phyloP scores from a whole-genome alignment of 2,329 filamentous ascomycete species.

The Lasiodiplodia sp. region DNA sequence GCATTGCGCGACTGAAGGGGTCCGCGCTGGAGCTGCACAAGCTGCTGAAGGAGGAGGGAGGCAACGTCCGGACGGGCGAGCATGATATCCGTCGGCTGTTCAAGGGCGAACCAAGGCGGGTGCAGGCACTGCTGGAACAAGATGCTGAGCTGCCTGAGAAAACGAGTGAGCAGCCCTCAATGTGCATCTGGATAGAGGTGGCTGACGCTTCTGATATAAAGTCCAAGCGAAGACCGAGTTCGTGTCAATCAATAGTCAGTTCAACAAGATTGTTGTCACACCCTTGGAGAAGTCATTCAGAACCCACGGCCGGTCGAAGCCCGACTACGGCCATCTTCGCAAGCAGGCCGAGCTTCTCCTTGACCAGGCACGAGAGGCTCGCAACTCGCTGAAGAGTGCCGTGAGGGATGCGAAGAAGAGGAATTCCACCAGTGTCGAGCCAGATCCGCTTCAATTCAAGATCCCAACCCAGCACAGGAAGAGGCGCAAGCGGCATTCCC shows the following conservation, averaged over 20 bases:
- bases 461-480: not conserved
- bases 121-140: not conserved
- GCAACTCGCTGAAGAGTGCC: slow-evolving; percentile 14
- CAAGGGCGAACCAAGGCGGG: not conserved
- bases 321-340: slow-evolving; percentile 13
- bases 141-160: slow-evolving; percentile 8
- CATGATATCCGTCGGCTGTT: not conserved
- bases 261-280: slow-evolving; percentile 8
- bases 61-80: slow-evolving; percentile 1
- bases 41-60: slow-evolving; percentile 8
- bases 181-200: too few species aligned
- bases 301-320: slow-evolving; percentile 12
- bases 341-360: slow-evolving; percentile 16
- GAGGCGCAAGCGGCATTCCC: not conserved
- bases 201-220: not conserved
- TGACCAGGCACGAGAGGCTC: slow-evolving; percentile 6
- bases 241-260: slow-evolving; percentile 23
- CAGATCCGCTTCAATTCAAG: not conserved
- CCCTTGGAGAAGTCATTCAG: slow-evolving; percentile 16
- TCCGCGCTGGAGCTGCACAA: slow-evolving; percentile 9
- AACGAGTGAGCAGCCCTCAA: not conserved
- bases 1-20: slow-evolving; percentile 1
- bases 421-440: not conserved
- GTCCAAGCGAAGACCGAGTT: slow-evolving; percentile 23
- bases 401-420: slow-evolving; percentile 18